Base-by-base conservation (phyloP, 1,284 basidiomycete genomes). In the Trichosporon sp. region DNA sequence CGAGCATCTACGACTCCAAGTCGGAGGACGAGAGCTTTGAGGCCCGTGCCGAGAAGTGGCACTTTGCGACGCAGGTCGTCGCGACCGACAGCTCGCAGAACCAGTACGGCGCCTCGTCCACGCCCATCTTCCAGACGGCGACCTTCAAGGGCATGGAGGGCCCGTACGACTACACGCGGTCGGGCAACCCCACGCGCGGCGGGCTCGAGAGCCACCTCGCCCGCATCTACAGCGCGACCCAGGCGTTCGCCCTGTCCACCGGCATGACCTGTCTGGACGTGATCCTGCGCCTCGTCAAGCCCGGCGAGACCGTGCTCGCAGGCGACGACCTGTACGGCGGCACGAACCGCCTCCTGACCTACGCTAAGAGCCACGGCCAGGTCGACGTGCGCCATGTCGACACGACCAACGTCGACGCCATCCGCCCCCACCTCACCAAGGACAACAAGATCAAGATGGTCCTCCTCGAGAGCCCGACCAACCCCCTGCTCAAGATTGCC, bases 231-330 rank as follows among this genome's bases (percentile, higher is more conserved):
- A 91, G 91, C 51, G 93, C 94, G 6, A 85, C 86, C 8, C 90
- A 95, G 86, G 92, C 92, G 2, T 94, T 96, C 80, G 89, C 91
- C 27, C 93, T 99, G 7, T 92, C 93, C 8, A 96, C 94, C 9
- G 97, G 97, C 70, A 99, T 99, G 97, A 95, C 96, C 18, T 95
- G 95, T 18, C 88, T 99, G 65, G 97, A 99, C 81, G 89, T 96
- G 68, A 98, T 99, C 77, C 88, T 98, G 58, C 91, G 97, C 60
- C 82, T 98, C 44, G 89, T 99, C 75, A 96, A 95, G 84, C 93
- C 96, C 1, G 93, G 93, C 25, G 92, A 95, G 83, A 92, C 95
- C 78, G 89, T 99, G 74, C 91, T 99, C 75, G 95, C 97, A 2
- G 96, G 96, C 47, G 93, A 98, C 82, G 97, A 99, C 82, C 85